A percentile compares a stretch with the other conserved stretches of the same genome.
phyloP scores from a whole-genome alignment of 805 yeast species.

The Candida piceae region DNA sequence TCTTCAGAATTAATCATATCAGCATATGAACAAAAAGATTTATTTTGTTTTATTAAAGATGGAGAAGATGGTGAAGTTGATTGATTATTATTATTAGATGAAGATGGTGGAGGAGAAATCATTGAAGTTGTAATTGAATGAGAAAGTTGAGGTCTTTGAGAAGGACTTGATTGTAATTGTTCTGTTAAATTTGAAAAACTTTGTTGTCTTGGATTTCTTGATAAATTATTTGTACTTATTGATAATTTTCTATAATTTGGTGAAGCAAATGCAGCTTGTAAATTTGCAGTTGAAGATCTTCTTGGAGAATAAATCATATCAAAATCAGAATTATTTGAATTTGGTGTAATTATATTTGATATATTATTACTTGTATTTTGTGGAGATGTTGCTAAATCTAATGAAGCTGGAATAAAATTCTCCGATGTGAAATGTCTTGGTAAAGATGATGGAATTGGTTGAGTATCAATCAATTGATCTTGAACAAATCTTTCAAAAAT shows the following conservation, averaged over 20 bases:
- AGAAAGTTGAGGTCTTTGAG: slow-evolving; percentile 8
- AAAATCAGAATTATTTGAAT: slow-evolving; percentile 27
- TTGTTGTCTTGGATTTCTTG: slow-evolving; percentile 13
- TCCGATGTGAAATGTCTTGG: slow-evolving; percentile 40
- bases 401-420: slow-evolving; percentile 51
- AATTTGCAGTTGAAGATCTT: slow-evolving; percentile 49
- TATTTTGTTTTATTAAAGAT: slow-evolving; percentile 23
- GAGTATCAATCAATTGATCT: slow-evolving; percentile 39
- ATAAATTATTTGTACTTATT: slow-evolving; percentile 12
- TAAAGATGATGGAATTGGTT: slow-evolving; percentile 25
- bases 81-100: background rate
- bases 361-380: slow-evolving; percentile 32
- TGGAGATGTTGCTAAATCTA: slow-evolving; percentile 39
- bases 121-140: slow-evolving; percentile 10
- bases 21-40: slow-evolving; percentile 67
- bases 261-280: slow-evolving; percentile 31
- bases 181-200: slow-evolving; percentile 25
- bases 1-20: slow-evolving; percentile 73
- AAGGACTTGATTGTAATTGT: slow-evolving; percentile 14
- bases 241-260: slow-evolving; percentile 18
- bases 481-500: slow-evolving; percentile 68
- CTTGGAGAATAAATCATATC: slow-evolving; percentile 47
- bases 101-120: slow-evolving; percentile 7
- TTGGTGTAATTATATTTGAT: too few species aligned
- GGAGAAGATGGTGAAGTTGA: slow-evolving; percentile 32